Evolutionary conservation across 1,284 basidiomycete species (phyloP).

Genomic region (Cutaneotrichosporon spelunceum): DNA sequence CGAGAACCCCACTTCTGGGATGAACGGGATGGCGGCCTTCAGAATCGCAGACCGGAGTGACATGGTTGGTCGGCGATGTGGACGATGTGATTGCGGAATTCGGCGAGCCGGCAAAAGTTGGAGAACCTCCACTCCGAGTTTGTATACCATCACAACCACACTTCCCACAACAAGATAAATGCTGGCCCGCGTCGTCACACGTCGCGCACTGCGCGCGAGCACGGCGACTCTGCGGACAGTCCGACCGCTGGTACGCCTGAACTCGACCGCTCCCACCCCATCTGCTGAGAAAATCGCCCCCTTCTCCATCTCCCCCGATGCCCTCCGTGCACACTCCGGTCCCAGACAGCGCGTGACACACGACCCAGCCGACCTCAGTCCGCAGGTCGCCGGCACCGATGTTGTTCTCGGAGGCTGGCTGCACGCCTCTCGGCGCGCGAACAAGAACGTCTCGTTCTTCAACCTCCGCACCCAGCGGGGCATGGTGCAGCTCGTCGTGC

Average conservation of each 20-base stretch:
- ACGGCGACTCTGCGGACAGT: no score
- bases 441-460: slow-evolving; percentile 48
- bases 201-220: neutral
- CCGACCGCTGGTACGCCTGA: neutral
- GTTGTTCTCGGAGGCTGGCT: slow-evolving; percentile 72
- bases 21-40: slow-evolving; percentile 30
- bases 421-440: slow-evolving; percentile 61
- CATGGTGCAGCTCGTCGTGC: slow-evolving; percentile 66
- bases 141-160: neutral
- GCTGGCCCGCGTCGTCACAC: slow-evolving; percentile 2
- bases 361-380: slow-evolving; percentile 60
- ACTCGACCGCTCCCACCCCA: neutral
- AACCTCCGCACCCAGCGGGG: slow-evolving; percentile 74
- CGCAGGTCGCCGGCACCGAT: slow-evolving; percentile 57
- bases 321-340: slow-evolving; percentile 21
- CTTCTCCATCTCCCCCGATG: slow-evolving; percentile 3
- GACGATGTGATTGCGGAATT: neutral
- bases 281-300: slow-evolving; percentile 11
- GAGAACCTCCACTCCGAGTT: neutral
- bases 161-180: slow-evolving; percentile 5
- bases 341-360: slow-evolving; percentile 55
- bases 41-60: slow-evolving; percentile 39
- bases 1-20: slow-evolving; percentile 41
- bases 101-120: slow-evolving; percentile 5
- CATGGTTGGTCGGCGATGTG: slow-evolving; percentile 24